These are phyloP conservation scores for Exophiala xenobiotica DNA, from an alignment of 2,329 filamentous ascomycete species.

Conservation along the genomic window DNA sequence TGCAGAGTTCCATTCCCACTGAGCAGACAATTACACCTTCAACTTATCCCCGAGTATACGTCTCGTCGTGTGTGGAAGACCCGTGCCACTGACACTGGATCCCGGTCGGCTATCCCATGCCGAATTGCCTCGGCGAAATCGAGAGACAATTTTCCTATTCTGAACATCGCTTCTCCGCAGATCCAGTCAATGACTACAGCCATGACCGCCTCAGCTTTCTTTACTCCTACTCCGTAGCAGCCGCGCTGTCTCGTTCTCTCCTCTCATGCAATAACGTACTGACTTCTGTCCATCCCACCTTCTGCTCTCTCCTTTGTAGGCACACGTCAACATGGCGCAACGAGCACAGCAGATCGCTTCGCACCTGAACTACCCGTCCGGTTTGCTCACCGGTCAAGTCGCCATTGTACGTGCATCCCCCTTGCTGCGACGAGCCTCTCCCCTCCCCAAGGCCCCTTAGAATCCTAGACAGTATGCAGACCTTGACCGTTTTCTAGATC, in stretches of 20 bases:
- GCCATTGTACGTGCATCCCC: slow-evolving; percentile 56
- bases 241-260: no score
- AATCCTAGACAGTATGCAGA: background rate
- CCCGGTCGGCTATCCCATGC: background rate
- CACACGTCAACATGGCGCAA: slow-evolving; percentile 22
- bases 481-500: slow-evolving; percentile 45
- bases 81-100: no score
- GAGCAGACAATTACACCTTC: no score
- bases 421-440: background rate
- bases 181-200: no score
- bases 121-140: background rate
- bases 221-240: no score
- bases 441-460: background rate
- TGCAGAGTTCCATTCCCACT: no score
- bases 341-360: slow-evolving; percentile 61
- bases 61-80: no score
- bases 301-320: background rate
- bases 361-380: slow-evolving; percentile 79
- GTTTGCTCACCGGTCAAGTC: slow-evolving; percentile 74
- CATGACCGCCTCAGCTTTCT: no score
- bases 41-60: no score
- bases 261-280: no score
- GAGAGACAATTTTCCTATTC: background rate
- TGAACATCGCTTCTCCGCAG: background rate
- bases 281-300: no score